Conservation (phyloP, 805 yeast species). For the Cyberlindnera mississippiensis region DNA sequence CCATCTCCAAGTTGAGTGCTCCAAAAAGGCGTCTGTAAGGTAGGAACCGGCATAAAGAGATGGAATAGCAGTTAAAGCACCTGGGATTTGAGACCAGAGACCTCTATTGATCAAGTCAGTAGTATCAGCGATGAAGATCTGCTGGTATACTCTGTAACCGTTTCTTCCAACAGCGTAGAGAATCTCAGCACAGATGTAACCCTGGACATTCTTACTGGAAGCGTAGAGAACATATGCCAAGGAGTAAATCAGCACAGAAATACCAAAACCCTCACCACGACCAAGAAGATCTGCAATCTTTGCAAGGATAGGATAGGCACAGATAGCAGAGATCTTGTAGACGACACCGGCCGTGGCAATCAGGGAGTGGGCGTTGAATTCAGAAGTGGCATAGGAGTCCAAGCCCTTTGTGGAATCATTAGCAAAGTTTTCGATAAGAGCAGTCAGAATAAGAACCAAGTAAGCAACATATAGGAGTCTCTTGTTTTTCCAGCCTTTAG, state of each 20-base stretch:
- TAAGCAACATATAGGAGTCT: slow-evolving; percentile 25
- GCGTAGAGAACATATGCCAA: slow-evolving; percentile 34
- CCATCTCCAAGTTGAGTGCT: slow-evolving; percentile 42
- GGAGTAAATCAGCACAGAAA: slow-evolving; percentile 28
- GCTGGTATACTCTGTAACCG: slow-evolving; percentile 34
- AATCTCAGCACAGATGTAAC: slow-evolving; percentile 32
- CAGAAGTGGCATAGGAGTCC: slow-evolving; percentile 32
- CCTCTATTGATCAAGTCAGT: slow-evolving; percentile 36
- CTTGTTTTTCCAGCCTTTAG: slow-evolving; percentile 17
- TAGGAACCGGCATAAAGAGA: slow-evolving; percentile 27
- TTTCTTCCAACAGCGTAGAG: slow-evolving; percentile 35
- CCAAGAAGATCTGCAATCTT: slow-evolving; percentile 36
- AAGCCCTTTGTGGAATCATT: slow-evolving; percentile 23
- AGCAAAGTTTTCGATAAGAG: slow-evolving; percentile 29
- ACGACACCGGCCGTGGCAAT: slow-evolving; percentile 35
- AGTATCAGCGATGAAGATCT: slow-evolving; percentile 35
- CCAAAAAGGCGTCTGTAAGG: slow-evolving; percentile 28
- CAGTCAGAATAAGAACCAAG: slow-evolving; percentile 25
- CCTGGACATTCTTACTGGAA: slow-evolving; percentile 28
- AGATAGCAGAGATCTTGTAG: slow-evolving; percentile 34
- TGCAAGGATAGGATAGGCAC: slow-evolving; percentile 34
- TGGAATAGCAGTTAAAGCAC: slow-evolving; percentile 27
- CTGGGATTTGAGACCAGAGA: slow-evolving; percentile 33
- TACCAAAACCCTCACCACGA: slow-evolving; percentile 34
- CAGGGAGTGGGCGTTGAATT: slow-evolving; percentile 33